These are phyloP conservation scores for Gigaspora rosea DNA, from an alignment of 192 early-diverging fungal genomes.

Conservation along the genomic window DNA sequence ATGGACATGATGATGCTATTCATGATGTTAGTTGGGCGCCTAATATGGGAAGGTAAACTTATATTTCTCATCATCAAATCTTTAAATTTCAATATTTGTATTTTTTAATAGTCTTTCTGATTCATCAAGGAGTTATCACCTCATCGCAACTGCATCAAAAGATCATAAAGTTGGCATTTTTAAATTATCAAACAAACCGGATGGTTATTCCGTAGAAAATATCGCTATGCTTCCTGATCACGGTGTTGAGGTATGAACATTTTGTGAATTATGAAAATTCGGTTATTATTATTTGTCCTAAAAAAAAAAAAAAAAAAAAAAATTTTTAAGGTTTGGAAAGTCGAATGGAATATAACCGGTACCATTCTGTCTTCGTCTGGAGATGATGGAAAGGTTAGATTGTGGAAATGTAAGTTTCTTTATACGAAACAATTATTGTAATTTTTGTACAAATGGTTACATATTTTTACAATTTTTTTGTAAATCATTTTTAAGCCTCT, in stretches of 20 bases:
- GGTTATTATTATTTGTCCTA: not conserved
- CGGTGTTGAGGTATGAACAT: no score
- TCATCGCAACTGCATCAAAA: constrained; percentile 82
- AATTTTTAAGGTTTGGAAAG: constrained; percentile 69
- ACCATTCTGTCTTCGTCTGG: no score
- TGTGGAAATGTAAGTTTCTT: no score
- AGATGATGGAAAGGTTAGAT: no score
- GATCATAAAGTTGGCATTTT: constrained; percentile 45
- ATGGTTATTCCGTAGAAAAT: no score
- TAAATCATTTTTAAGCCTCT: no score
- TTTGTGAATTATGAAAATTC: constrained; percentile 31
- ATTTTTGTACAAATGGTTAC: no score
- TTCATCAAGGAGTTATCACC: constrained; percentile 63
- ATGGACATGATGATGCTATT: constrained; percentile 63
- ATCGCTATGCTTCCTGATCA: no score
- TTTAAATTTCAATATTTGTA: not conserved
- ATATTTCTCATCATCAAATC: not conserved
- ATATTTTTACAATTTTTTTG: no score
- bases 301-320: not conserved
- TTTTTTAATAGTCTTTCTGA: not conserved
- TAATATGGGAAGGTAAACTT: constrained; percentile 57
- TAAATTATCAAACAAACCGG: no score
- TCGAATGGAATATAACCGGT: constrained; percentile 74
- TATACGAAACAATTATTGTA: no score
- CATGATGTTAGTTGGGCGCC: constrained; percentile 73